Evolutionary conservation across 202 grass and related monocot species (phyloP), one percentile per base, ranked within the genome.

Genomic region (Setaria italica): DNA sequence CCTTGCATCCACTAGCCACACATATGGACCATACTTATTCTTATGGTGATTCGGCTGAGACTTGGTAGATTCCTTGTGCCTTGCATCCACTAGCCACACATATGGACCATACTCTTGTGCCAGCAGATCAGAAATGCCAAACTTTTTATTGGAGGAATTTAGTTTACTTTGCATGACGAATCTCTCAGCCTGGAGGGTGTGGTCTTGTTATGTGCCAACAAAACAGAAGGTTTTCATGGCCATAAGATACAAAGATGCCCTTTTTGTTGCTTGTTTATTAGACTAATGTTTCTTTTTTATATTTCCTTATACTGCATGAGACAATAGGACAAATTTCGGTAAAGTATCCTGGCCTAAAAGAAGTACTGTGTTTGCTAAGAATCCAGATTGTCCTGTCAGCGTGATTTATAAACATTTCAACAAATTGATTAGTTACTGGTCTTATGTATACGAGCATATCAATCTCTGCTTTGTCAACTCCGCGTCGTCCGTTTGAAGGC

Each of bases 61-160:
- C 17, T 20, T 87, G 35, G 1, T 76, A 50, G 65, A 77, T 88
- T 77, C 65, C 55, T 77, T 77, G 42, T 70, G 86, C 63, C 48
- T 19, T 77, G n/a, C 54, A 10, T 39, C 80, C 42, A 51, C 79
- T 71, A 62, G 55, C 67, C 15, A 43, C 16, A 34, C 7, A 42
- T 66, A 1, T 32, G 34, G 59, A 55, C 20, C 49, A 63, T 79
- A 67, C 13, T 17, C 1, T 45, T 68, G 48, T 56, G 11, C 5
- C 1, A 34, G 37, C 0, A 37, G 30, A 53, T 86, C 60, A 46
- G 47, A 86, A 63, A 80, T 13, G 14, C 62, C 4, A 39, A 60
- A 6, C 11, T 59, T 21, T 75, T 68, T 39, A 0, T 30, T 3
- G 6, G 9, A 13, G 9, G 50, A 47, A 56, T 53, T 58, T 67